Percentiles rank a stretch among this genome's conserved stretches.
phyloP scores from a whole-genome alignment of 352 stramenopile species.

The Pythium periplocum region DNA sequence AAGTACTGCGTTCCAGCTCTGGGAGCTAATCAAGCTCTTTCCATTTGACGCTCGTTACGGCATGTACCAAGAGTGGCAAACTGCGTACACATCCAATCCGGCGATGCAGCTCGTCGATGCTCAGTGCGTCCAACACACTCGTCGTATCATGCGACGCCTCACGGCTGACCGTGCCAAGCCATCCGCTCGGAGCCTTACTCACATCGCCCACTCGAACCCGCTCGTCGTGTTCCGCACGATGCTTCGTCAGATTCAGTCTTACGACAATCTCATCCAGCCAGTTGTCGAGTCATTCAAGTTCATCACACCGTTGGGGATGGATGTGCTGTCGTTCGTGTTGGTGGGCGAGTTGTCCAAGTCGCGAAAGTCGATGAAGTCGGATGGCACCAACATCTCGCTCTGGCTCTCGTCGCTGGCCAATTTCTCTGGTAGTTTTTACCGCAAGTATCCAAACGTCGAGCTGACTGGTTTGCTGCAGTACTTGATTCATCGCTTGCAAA shows the following conservation, averaged over 20 bases:
- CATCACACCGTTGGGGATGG: constrained; percentile 90
- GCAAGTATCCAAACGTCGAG: constrained; percentile 91
- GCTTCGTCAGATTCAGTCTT: constrained; percentile 94
- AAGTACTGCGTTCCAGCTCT: constrained; percentile 72
- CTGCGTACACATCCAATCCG: constrained; percentile 45
- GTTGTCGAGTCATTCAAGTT: constrained; percentile 96
- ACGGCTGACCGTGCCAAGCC: constrained; percentile 77
- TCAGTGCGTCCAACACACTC: constrained; percentile 59
- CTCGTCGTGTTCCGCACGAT: constrained; percentile 94
- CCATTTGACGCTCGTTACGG: constrained; percentile 76
- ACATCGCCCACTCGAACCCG: constrained; percentile 91
- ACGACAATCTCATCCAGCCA: constrained; percentile 95
- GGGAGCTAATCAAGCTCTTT: constrained; percentile 75
- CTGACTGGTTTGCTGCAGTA: constrained; percentile 89
- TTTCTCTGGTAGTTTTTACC: constrained; percentile 94
- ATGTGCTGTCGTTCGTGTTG: constrained; percentile 93
- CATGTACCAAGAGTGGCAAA: constrained; percentile 78
- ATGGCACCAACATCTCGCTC: constrained; percentile 90
- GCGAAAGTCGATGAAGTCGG: constrained; percentile 79
- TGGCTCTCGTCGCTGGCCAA: constrained; percentile 92
- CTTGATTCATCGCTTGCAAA: constrained; percentile 83
- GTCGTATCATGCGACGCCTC: constrained; percentile 74
- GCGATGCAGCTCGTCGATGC: constrained; percentile 68
- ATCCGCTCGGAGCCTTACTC: constrained; percentile 70
- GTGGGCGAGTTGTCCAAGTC: constrained; percentile 86